Percentiles rank a stretch among this genome's conserved stretches.
Conservation (phyloP, 495 filamentous ascomycete species). For the Podospora didyma region DNA sequence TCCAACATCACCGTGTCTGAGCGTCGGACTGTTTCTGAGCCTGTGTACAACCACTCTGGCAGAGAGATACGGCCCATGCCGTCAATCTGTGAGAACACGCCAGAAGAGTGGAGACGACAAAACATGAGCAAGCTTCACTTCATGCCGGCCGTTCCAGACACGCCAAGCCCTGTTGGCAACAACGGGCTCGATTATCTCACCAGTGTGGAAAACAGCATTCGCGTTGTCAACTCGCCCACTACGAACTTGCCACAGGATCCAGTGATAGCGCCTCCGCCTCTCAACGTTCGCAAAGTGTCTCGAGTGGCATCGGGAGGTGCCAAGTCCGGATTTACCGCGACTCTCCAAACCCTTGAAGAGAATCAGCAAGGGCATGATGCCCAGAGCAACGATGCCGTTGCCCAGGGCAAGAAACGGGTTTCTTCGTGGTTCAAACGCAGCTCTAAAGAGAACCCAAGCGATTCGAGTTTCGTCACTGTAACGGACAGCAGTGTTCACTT, state of each 20-base stretch:
- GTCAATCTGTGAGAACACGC: slow-evolving; percentile 47
- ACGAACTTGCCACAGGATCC: slow-evolving; percentile 8
- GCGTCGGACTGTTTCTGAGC: slow-evolving; percentile 49
- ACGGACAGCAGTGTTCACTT: slow-evolving; percentile 8
- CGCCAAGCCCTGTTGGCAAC: slow-evolving; percentile 25
- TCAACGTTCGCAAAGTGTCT: slow-evolving; percentile 50
- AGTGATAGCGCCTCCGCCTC: slow-evolving; percentile 32
- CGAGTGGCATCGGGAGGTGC: slow-evolving; percentile 4
- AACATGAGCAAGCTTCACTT: slow-evolving; percentile 27
- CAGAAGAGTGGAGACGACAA: slow-evolving; percentile 25
- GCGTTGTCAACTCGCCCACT: slow-evolving; percentile 42
- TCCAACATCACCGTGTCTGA: slow-evolving; percentile 11
- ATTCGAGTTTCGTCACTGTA: slow-evolving; percentile 15
- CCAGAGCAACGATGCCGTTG: neutral
- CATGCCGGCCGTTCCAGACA: slow-evolving; percentile 31
- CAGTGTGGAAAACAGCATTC: slow-evolving; percentile 44
- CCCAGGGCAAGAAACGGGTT: slow-evolving; percentile 48
- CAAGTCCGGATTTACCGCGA: neutral
- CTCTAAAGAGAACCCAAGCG: slow-evolving; percentile 36
- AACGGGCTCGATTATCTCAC: slow-evolving; percentile 31
- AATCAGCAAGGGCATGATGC: neutral
- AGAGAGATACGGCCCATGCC: slow-evolving; percentile 42
- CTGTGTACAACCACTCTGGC: slow-evolving; percentile 36
- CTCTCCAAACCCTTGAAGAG: neutral
- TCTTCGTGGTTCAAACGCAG: slow-evolving; percentile 64